These are phyloP conservation scores for Beta macrorhiza DNA, from an alignment of 179 eudicot genomes.

Conservation along the genomic window DNA sequence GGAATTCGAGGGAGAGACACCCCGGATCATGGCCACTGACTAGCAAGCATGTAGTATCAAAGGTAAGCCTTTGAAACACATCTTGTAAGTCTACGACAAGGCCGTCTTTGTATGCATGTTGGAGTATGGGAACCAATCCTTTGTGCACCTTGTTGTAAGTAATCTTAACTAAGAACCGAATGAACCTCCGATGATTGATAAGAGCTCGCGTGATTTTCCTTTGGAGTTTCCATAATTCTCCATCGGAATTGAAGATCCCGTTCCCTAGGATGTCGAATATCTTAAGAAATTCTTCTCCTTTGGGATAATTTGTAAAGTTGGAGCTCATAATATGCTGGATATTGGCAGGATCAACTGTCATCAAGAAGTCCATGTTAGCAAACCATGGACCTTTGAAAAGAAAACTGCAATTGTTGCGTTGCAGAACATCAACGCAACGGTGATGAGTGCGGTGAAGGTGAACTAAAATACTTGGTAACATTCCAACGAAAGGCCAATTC, in stretches of 20 bases:
- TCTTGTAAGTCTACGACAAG: constrained; percentile 50
- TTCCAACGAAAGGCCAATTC: constrained; percentile 56
- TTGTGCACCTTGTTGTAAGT: constrained; percentile 40
- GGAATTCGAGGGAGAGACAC: constrained; percentile 40
- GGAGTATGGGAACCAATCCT: constrained; percentile 51
- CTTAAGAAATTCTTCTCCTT: constrained; percentile 40
- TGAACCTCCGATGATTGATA: constrained; percentile 35
- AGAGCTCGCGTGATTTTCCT: constrained; percentile 34
- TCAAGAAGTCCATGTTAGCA: constrained; percentile 38
- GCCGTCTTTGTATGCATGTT: constrained; percentile 28
- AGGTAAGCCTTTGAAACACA: constrained; percentile 51
- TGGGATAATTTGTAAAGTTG: constrained; percentile 49
- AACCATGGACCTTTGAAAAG: constrained; percentile 51
- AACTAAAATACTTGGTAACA: constrained; percentile 37
- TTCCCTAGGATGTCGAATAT: constrained; percentile 51
- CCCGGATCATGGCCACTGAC: constrained; percentile 46
- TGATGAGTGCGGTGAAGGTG: constrained; percentile 36
- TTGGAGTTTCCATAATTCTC: constrained; percentile 46
- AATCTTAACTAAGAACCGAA: constrained; percentile 29
- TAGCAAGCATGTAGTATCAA: constrained; percentile 44
- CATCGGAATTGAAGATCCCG: constrained; percentile 53
- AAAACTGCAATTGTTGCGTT: constrained; percentile 27
- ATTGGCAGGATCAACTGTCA: constrained; percentile 45
- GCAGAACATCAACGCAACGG: constrained; percentile 20
- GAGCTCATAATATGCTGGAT: constrained; percentile 48